phyloP scores from a whole-genome alignment of 345 rosid genomes.

The Microthlaspi erraticum region DNA sequence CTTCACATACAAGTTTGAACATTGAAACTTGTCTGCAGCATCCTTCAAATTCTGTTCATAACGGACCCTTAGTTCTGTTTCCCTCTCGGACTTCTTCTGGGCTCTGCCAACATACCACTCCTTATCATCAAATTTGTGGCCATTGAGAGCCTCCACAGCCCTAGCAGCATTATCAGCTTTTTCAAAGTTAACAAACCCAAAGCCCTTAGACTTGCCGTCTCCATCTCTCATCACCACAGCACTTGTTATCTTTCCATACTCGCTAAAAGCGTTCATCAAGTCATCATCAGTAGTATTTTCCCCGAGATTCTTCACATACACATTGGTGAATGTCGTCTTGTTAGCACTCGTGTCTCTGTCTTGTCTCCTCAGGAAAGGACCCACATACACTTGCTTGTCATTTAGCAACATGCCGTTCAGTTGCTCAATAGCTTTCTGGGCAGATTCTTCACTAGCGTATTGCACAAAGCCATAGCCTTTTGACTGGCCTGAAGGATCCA shows the following conservation, averaged over 20 bases:
- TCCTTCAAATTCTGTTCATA: conserved; percentile 90
- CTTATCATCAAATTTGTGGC: conserved; percentile 72
- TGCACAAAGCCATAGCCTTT: conserved; percentile 97
- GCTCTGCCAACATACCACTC: conserved; percentile 98
- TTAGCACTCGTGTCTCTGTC: conserved; percentile 66
- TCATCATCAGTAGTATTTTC: conserved; percentile 78
- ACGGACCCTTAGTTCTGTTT: conserved; percentile 65
- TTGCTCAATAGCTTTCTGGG: conserved; percentile 83
- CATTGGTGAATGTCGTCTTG: conserved; percentile 74
- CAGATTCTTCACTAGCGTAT: conserved; percentile 76
- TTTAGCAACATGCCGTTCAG: conserved; percentile 92
- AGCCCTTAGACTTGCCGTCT: conserved; percentile 82
- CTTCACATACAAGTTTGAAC: conserved; percentile 86
- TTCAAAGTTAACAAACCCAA: conserved; percentile 96
- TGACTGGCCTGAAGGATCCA: conserved; percentile 84
- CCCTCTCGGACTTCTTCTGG: conserved; percentile 89
- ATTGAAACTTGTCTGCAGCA: conserved; percentile 83
- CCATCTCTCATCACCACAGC: conserved; percentile 84
- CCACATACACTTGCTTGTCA: conserved; percentile 96
- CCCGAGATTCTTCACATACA: conserved; percentile 81
- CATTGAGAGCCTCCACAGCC: conserved; percentile 88
- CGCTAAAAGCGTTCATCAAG: conserved; percentile 67
- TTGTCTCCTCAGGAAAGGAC: conserved; percentile 90
- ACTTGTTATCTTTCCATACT: conserved; percentile 90
- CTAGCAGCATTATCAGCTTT: conserved; percentile 82